These are phyloP conservation scores for Rhizopogon vulgaris DNA, from an alignment of 768 basidiomycete genomes.

Conservation along the genomic window DNA sequence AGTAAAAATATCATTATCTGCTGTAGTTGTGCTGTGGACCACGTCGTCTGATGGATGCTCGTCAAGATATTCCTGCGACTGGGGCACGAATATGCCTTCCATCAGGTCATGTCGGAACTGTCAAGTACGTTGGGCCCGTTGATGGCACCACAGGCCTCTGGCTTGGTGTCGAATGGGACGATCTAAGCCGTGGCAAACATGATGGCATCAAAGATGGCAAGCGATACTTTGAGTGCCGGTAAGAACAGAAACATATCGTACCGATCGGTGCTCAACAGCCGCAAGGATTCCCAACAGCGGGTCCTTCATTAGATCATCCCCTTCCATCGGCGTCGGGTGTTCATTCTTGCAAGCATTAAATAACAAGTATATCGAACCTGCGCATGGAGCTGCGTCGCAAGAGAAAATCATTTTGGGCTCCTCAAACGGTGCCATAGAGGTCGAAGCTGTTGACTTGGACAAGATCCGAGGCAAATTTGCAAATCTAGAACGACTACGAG, in stretches of 20 bases:
- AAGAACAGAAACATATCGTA: conserved; percentile 12
- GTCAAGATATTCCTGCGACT: background rate
- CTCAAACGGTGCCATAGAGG: conserved; percentile 75
- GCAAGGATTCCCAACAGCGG: conserved; percentile 57
- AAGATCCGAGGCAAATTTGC: conserved; percentile 70
- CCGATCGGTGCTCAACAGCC: conserved; percentile 4
- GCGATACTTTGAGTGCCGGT: conserved; percentile 78
- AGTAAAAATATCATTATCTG: too few relatives aligned
- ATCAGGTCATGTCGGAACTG: conserved; percentile 54
- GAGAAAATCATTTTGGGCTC: conserved; percentile 75
- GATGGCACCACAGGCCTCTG: conserved; percentile 61
- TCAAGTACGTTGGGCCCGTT: conserved; percentile 65
- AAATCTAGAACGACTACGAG: conserved; percentile 58
- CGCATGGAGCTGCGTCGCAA: conserved; percentile 42
- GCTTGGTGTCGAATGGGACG: conserved; percentile 99
- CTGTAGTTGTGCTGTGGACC: background rate
- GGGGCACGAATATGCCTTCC: conserved; percentile 51
- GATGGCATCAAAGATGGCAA: conserved; percentile 74
- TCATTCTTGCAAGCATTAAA: conserved; percentile 72
- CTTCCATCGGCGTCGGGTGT: conserved; percentile 48
- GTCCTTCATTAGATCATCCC: conserved; percentile 75
- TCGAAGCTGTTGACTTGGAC: conserved; percentile 80
- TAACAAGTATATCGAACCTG: conserved; percentile 70
- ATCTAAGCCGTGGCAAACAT: conserved; percentile 78
- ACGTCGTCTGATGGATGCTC: background rate